A percentile compares a stretch with the other conserved stretches of the same genome.
Evolutionary conservation across 139 green algal genomes (phyloP).

Genomic region (Cymbomonas tetramitiformis): DNA sequence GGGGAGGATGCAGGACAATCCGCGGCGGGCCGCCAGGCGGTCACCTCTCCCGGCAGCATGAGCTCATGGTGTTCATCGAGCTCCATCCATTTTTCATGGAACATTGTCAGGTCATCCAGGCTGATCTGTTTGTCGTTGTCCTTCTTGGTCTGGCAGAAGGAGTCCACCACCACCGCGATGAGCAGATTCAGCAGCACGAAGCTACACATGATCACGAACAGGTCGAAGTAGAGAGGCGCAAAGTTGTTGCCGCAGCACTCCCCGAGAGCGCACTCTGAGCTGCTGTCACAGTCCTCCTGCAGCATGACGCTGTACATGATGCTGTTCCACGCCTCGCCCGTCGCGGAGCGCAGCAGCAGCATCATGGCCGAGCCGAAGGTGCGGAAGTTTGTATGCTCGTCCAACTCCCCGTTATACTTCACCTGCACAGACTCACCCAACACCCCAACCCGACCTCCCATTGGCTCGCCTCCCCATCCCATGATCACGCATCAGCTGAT

Average conservation of each 20-base stretch:
- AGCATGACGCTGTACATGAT: slow-evolving; percentile 32
- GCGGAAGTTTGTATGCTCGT: slow-evolving; percentile 21
- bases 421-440: slow-evolving; percentile 21
- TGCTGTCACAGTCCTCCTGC: neutral
- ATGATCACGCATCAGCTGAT: neutral
- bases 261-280: neutral
- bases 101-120: slow-evolving; percentile 4
- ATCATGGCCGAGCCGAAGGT: slow-evolving; percentile 19
- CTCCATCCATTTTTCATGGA: slow-evolving; percentile 7
- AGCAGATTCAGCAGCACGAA: slow-evolving; percentile 31
- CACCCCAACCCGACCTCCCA: slow-evolving; percentile 20
- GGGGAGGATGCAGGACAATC: no score
- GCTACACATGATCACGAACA: slow-evolving; percentile 16
- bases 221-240: slow-evolving; percentile 20
- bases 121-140: slow-evolving; percentile 6
- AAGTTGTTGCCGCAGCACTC: slow-evolving; percentile 19
- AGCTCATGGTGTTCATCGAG: slow-evolving; percentile 15
- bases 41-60: no score
- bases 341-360: slow-evolving; percentile 17
- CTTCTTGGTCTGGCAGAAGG: slow-evolving; percentile 20
- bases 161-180: slow-evolving; percentile 31
- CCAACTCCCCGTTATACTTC: slow-evolving; percentile 8
- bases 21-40: no score
- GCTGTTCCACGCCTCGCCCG: slow-evolving; percentile 27
- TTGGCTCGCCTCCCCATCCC: slow-evolving; percentile 10